Conservation (phyloP, 768 basidiomycete genomes). For the Tricholoma matsutake region DNA sequence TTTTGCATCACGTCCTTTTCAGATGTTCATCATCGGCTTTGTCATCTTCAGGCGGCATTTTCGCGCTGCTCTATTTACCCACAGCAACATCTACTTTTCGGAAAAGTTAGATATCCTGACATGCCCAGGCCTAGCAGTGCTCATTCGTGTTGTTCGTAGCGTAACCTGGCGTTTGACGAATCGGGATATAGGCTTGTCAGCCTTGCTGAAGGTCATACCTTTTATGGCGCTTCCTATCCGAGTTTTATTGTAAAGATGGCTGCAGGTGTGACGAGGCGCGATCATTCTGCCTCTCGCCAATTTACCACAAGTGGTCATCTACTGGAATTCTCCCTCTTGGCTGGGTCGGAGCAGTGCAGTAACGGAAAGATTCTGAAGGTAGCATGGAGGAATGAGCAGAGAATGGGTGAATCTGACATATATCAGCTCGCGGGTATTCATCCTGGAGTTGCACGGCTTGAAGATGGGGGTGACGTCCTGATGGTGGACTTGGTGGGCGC, state of each 20-base stretch:
- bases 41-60: background rate
- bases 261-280: background rate
- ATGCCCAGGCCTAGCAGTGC: background rate
- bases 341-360: background rate
- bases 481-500: background rate
- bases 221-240: background rate
- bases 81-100: background rate
- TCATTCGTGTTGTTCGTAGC: no score
- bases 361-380: no score
- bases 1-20: background rate
- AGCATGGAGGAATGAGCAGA: no score
- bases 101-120: background rate
- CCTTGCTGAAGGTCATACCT: background rate
- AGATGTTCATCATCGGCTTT: background rate
- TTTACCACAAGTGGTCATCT: background rate
- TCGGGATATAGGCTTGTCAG: background rate
- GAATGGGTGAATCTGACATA: background rate
- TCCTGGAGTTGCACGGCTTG: background rate
- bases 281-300: background rate
- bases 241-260: background rate
- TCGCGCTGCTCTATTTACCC: background rate
- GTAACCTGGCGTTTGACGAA: background rate
- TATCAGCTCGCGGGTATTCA: background rate
- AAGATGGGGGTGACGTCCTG: background rate
- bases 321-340: background rate